These are phyloP conservation scores for Calocybe indica DNA, from an alignment of 768 basidiomycete genomes.

Conservation along the genomic window DNA sequence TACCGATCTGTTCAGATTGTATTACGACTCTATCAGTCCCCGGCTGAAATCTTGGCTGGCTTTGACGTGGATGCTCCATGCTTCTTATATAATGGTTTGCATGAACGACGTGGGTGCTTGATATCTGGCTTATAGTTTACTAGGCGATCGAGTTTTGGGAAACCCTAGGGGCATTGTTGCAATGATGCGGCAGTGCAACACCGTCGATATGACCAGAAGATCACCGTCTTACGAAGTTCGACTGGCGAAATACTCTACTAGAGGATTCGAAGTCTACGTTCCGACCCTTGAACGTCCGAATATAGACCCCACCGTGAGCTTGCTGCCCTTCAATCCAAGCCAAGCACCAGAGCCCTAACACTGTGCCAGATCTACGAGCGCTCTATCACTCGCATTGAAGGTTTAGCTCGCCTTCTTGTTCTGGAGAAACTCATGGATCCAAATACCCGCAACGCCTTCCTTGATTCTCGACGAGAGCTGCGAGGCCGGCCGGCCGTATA, in stretches of 20 bases:
- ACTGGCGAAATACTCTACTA: constrained; percentile 48
- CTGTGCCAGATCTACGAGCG: constrained; percentile 52
- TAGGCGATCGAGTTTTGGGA: constrained; percentile 48
- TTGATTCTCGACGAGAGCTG: constrained; percentile 40
- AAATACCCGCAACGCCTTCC: constrained; percentile 37
- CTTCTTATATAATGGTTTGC: constrained; percentile 43
- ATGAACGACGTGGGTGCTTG: constrained; percentile 6
- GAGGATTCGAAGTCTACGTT: constrained; percentile 54
- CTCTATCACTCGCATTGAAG: constrained; percentile 48
- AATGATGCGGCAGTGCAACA: constrained; percentile 64
- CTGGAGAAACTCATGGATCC: constrained; percentile 50
- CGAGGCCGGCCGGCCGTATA: constrained; percentile 39
- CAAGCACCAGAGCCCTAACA: neutral
- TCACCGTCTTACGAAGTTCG: constrained; percentile 63
- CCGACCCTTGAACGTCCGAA: constrained; percentile 42
- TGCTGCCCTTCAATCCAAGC: neutral
- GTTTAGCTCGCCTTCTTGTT: constrained; percentile 56
- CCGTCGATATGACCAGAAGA: constrained; percentile 54
- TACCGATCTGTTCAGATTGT: constrained; percentile 65
- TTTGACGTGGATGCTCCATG: constrained; percentile 66
- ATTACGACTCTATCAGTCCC: constrained; percentile 55
- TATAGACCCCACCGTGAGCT: constrained; percentile 53
- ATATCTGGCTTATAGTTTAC: neutral
- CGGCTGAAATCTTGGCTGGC: constrained; percentile 60
- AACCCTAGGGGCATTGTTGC: constrained; percentile 55